A percentile compares a stretch with the other conserved stretches of the same genome.
phyloP scores from a whole-genome alignment of 129 eudicot species.

The Deinandra increscens region DNA sequence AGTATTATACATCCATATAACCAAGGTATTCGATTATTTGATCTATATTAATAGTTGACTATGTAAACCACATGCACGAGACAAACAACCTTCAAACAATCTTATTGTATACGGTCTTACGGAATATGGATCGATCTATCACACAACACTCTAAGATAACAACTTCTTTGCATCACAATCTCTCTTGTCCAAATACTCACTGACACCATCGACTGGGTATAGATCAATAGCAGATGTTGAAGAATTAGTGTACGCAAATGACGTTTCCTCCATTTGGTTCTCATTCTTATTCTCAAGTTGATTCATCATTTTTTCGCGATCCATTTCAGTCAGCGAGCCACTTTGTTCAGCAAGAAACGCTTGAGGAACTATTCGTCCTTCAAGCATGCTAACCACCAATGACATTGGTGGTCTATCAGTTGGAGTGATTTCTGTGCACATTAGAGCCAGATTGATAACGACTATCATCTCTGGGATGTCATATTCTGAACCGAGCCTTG shows the following conservation, averaged over 20 bases:
- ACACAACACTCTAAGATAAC: neutral
- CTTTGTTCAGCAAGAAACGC: conserved; percentile 21
- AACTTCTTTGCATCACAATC: neutral
- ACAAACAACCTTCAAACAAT: no score
- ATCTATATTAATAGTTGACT: no score
- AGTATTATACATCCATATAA: no score
- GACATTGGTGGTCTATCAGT: conserved; percentile 57
- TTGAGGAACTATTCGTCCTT: conserved; percentile 35
- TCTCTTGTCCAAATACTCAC: conserved; percentile 38
- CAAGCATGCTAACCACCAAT: conserved; percentile 60
- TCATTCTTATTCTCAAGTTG: conserved; percentile 14
- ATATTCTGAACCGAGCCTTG: conserved; percentile 37
- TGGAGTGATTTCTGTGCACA: conserved; percentile 40
- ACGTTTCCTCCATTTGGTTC: conserved; percentile 30
- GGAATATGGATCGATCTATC: no score
- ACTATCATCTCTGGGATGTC: conserved; percentile 36
- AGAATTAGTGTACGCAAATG: conserved; percentile 40
- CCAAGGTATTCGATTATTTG: no score
- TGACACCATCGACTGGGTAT: conserved; percentile 31
- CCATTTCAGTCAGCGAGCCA: conserved; percentile 4
- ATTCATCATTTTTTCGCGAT: conserved; percentile 23
- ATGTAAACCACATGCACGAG: no score
- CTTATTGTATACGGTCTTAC: no score
- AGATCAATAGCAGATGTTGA: conserved; percentile 37
- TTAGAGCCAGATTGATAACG: conserved; percentile 42